Percentiles rank a stretch among this genome's conserved stretches.
Evolutionary conservation across 1,139 yeast genomes (phyloP).

Genomic region (Candida albicans): DNA sequence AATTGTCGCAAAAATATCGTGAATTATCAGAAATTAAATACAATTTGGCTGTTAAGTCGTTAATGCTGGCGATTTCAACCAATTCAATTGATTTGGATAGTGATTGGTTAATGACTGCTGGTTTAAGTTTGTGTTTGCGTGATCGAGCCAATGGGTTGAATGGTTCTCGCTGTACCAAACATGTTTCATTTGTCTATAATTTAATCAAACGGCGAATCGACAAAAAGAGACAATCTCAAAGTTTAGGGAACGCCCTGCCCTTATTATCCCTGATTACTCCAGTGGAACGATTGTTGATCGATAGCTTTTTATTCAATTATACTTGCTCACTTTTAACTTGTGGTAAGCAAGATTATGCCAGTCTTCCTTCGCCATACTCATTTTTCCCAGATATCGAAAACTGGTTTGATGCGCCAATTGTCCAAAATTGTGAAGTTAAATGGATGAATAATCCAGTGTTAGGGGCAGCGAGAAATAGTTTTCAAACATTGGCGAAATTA

Average conservation of each 20-base stretch:
- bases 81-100: constrained; percentile 9
- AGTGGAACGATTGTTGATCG: constrained; percentile 9
- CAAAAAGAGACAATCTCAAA: background rate
- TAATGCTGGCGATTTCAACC: constrained; percentile 6
- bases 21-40: constrained; percentile 9
- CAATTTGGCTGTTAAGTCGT: constrained; percentile 7
- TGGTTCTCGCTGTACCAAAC: constrained; percentile 12
- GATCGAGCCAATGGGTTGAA: constrained; percentile 11
- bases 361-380: constrained; percentile 11
- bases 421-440: constrained; percentile 8
- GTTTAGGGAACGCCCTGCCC: background rate
- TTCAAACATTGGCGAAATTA: constrained; percentile 11
- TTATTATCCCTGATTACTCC: constrained; percentile 4
- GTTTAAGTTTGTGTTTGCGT: constrained; percentile 11
- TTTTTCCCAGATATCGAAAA: constrained; percentile 7
- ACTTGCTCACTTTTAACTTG: constrained; percentile 9
- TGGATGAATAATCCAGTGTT: constrained; percentile 14
- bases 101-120: constrained; percentile 13
- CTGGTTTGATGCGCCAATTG: constrained; percentile 10
- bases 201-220: constrained; percentile 5
- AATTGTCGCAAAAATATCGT: constrained; percentile 5
- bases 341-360: constrained; percentile 6
- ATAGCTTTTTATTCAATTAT: constrained; percentile 12
- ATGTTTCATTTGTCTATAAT: constrained; percentile 10
- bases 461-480: constrained; percentile 9